Base-by-base conservation (phyloP, 2,329 filamentous ascomycete species). In the Dactylellina leptospora region DNA sequence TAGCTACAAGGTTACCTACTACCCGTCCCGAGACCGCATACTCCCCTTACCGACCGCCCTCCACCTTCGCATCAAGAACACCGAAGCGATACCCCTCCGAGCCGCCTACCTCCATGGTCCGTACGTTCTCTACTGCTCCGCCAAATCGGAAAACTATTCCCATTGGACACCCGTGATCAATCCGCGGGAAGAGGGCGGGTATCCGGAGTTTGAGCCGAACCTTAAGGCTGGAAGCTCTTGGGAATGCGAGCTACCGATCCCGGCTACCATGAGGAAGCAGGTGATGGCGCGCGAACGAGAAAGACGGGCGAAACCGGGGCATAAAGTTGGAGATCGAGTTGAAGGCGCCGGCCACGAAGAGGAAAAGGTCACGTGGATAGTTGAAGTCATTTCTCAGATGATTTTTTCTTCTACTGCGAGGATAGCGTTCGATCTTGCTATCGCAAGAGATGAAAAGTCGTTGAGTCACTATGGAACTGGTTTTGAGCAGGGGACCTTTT, bases 91-190 rank as follows among this genome's bases (percentile, higher is more conserved):
- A 74, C 91, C 95, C 13, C 84, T 97, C 38, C 91, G 95, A 78
- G 95, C 95, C 59, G 95, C 95, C 63, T 99, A 97, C 79, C 89
- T 99, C 59, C 95, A 97, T 81, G 95, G 95, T 0, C 95, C 95
- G 0, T 99, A 99, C 79, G 96, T 89, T 0, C 85, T 97, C 36
- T 92, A 92, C 77, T 89, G 93, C 51, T 88, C 93, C 55, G 90
- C 76, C 16, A 75, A 76, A 23, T 70, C 75, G 5, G 62, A 74
- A 36, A 70, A 75, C 27, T 77, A 75, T 51, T 40, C 56, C 27
- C 76, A 76, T 6, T 77, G 75, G 75, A 33, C 44, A 18, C 74
- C 74, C 4, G 54, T 73, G 8, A 33, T 92, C 22, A 96, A 96
- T 77, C 92, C 93, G 22, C 70, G 62, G 20, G 70, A 69, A 25